Base-by-base conservation (phyloP, 192 early-diverging fungal genomes). In the Umbelopsis sp. region DNA sequence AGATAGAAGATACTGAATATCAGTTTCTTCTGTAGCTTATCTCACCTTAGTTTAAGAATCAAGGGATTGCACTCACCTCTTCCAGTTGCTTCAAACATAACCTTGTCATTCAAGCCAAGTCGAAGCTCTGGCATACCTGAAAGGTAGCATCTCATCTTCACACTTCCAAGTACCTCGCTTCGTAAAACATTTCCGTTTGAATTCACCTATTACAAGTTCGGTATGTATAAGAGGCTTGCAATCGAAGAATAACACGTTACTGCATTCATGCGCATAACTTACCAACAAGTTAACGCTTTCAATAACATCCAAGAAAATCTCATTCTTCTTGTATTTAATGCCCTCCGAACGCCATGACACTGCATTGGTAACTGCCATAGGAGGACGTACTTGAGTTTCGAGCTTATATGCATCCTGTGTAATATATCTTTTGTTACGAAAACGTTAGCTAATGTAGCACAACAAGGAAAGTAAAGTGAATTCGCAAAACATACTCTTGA, bases 341-440 rank as follows among this genome's bases (percentile, higher is more conserved):
- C 88, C 90, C 53, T 91, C 88, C 12, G 87, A 85, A 53, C 88
- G 79, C 89, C 88, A 90, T 21, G 88, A 91, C 35, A 91, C 87
- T 12, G 88, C 89, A 46, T 88, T 86, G 30, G 89, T 90, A 35
- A 90, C 90, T 1, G 91, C 91, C 85, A 94, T 93, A 10, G 97
- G 95, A 37, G 94, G 95, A 6, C 95, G 86, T 20, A 91, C 90
- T 76, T 93, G 92, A 30, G 90, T 89, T 75, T 98, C 97, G 45
- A 98, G 86, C 69, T 95, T 96, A 74, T 97, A 92, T 65, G 92
- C 93, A 80, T 99, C 97, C 79, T 98, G 97, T 23, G 95, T 97
- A 76, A 98, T 99, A 72, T 99, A 97, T 72, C 89, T 80, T 41
- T 64, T 37, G 21, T 20, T 30, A 30, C 5, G n/a, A 46, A 21